phyloP scores from a whole-genome alignment of 2,329 filamentous ascomycete genomes.

The Scedosporium minutisporum region DNA sequence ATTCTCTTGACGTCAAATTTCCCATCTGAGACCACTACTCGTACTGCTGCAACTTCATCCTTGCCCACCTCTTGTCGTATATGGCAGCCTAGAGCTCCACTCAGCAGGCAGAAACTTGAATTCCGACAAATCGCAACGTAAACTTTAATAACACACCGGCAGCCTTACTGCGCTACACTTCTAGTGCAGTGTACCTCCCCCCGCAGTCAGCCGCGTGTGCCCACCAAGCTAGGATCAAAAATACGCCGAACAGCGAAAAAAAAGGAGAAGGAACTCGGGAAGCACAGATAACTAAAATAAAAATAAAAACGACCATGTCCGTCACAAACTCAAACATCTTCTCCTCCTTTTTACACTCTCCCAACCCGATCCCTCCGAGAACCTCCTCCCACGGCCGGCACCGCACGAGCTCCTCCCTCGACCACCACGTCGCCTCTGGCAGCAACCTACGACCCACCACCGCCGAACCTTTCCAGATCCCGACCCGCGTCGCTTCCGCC shows the following conservation, averaged over 20 bases:
- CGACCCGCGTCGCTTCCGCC: constrained; percentile 19
- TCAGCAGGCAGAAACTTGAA: no score
- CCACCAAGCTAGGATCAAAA: background rate
- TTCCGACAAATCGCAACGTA: no score
- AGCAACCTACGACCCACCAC: constrained; percentile 4
- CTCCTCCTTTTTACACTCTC: constrained; percentile 34
- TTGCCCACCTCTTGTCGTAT: no score
- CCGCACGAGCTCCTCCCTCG: constrained; percentile 7
- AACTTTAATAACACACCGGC: no score
- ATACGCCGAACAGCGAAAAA: background rate
- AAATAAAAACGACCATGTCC: background rate
- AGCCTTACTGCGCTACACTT: background rate
- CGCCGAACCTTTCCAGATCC: constrained; percentile 16
- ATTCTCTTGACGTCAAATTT: no score
- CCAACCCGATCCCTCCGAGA: constrained; percentile 61
- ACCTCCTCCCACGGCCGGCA: constrained; percentile 45
- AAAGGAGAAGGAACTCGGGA: background rate
- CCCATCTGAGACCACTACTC: no score
- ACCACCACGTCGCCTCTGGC: constrained; percentile 1
- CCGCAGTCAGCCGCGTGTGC: no score
- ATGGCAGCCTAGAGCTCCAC: no score
- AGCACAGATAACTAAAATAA: background rate
- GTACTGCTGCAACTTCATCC: no score
- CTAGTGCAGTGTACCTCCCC: background rate
- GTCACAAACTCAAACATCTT: background rate